Evolutionary conservation across 495 filamentous ascomycete genomes (phyloP).

Genomic region (Tuber microsphaerosporum): DNA sequence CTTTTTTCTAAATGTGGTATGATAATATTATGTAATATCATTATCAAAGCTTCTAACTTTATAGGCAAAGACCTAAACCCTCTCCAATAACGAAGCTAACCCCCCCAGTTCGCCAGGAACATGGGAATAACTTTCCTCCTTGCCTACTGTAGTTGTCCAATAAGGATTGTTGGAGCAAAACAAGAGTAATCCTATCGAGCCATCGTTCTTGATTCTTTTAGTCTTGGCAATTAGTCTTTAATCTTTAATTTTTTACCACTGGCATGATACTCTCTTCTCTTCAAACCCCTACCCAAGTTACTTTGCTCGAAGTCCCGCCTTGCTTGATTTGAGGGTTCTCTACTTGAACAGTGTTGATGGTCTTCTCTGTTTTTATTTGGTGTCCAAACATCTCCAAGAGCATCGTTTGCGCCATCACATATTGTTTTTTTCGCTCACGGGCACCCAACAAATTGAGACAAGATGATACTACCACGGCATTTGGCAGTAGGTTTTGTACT

Average conservation of each 20-base stretch:
- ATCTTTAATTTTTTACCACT: background rate
- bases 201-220: background rate
- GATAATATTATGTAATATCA: too few relatives aligned
- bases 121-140: background rate
- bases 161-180: background rate
- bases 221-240: background rate
- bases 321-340: background rate
- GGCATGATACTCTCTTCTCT: background rate
- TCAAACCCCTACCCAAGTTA: background rate
- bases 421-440: background rate
- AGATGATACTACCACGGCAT: background rate
- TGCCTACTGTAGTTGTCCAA: background rate
- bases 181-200: background rate
- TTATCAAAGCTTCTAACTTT: too few relatives aligned
- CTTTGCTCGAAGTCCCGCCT: background rate
- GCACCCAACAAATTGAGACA: background rate
- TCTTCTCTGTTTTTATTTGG: background rate
- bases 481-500: background rate
- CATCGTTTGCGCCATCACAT: background rate
- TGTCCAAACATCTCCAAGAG: background rate
- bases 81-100: background rate
- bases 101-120: background rate
- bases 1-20: too few relatives aligned
- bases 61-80: background rate
- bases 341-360: background rate